Conservation (phyloP, 371 early-diverging fungal species). For the Mucor piriformis region DNA sequence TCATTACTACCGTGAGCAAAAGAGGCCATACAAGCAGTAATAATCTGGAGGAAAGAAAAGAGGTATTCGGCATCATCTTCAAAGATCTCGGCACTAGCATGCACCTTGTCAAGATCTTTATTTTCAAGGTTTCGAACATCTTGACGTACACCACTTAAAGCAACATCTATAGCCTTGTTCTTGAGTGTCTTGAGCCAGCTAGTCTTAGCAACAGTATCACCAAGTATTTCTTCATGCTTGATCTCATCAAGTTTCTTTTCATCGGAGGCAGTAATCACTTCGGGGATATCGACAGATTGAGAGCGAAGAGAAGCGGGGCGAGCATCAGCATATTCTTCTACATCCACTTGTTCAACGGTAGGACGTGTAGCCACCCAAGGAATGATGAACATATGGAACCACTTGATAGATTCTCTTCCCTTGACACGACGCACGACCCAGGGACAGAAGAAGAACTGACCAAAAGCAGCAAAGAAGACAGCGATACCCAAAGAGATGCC, state of each 20-base stretch:
- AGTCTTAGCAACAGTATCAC: background rate
- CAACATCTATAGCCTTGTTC: slow-evolving; percentile 3
- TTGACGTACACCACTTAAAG: slow-evolving; percentile 54
- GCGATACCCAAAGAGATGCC: slow-evolving; percentile 53
- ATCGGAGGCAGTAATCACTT: slow-evolving; percentile 3
- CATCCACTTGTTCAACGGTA: slow-evolving; percentile 22
- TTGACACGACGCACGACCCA: slow-evolving; percentile 67
- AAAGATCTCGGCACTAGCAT: slow-evolving; percentile 67
- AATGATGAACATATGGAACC: slow-evolving; percentile 70
- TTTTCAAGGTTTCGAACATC: slow-evolving; percentile 64
- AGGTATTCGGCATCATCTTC: slow-evolving; percentile 83
- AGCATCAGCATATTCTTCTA: slow-evolving; percentile 31
- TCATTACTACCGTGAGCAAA: slow-evolving; percentile 93
- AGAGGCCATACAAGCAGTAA: slow-evolving; percentile 85
- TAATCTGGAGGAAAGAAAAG: slow-evolving; percentile 83
- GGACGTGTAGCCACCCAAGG: slow-evolving; percentile 56
- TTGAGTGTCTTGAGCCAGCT: slow-evolving; percentile 1
- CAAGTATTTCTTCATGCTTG: background rate
- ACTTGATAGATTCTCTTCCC: slow-evolving; percentile 66
- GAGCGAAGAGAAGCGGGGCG: slow-evolving; percentile 47
- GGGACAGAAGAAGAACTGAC: slow-evolving; percentile 64
- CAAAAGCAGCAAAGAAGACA: slow-evolving; percentile 34
- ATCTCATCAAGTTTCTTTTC: background rate
- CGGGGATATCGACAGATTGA: slow-evolving; percentile 1
- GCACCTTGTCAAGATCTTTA: slow-evolving; percentile 53